phyloP scores from a whole-genome alignment of 2,329 filamentous ascomycete genomes.

The Parastagonospora avenae region DNA sequence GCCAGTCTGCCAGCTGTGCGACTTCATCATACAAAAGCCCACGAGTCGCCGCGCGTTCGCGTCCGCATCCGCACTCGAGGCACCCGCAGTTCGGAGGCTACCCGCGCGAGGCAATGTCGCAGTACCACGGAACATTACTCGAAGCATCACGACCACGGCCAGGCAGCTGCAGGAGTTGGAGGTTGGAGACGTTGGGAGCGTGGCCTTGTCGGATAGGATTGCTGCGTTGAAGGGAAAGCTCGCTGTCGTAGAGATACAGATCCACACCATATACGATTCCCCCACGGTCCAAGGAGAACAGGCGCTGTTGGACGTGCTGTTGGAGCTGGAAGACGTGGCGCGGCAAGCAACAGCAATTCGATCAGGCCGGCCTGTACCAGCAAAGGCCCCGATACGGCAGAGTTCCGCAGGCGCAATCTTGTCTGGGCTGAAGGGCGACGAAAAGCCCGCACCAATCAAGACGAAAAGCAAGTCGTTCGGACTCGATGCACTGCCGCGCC shows the following conservation, averaged over 20 bases:
- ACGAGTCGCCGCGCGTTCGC: conserved; percentile 35
- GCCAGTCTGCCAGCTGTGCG: conserved; percentile 42
- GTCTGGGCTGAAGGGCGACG: conserved; percentile 33
- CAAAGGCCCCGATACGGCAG: conserved; percentile 29
- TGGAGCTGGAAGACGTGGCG: conserved; percentile 29
- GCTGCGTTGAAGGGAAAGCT: conserved; percentile 27
- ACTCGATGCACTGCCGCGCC: conserved; percentile 33
- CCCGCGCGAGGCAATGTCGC: conserved; percentile 20
- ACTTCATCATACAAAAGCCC: conserved; percentile 37
- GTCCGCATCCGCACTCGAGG: conserved; percentile 27
- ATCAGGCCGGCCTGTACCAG: conserved; percentile 26
- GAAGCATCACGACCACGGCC: conserved; percentile 26
- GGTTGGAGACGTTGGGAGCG: conserved; percentile 10
- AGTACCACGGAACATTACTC: conserved; percentile 19
- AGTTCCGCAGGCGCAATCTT: conserved; percentile 44
- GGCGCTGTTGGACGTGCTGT: conserved; percentile 24
- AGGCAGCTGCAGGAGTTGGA: conserved; percentile 20
- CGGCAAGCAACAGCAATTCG: conserved; percentile 36
- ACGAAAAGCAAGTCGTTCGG: conserved; percentile 15
- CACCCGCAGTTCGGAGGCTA: conserved; percentile 33
- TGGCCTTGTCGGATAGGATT: conserved; percentile 25
- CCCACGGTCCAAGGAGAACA: conserved; percentile 33
- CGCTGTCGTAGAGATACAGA: conserved; percentile 31
- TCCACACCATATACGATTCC: conserved; percentile 32
- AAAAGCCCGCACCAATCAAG: conserved; percentile 8